Percentiles rank a stretch among this genome's conserved stretches.
Evolutionary conservation across 208 protist species (phyloP).

Genomic region (Crithidia mellificae): DNA sequence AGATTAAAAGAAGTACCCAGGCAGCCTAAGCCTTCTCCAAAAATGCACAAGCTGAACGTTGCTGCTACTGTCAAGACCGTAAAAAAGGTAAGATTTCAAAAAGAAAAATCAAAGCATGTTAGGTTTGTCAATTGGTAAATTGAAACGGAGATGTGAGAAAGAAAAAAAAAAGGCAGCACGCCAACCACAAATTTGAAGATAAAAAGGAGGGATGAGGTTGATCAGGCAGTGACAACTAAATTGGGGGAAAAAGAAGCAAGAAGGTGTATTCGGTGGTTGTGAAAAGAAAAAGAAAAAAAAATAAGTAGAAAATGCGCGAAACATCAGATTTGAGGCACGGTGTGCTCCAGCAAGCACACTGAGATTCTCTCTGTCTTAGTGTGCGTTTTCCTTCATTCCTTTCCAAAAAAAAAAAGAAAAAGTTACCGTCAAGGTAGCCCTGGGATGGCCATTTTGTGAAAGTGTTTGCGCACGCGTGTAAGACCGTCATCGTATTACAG

Average conservation of each 20-base stretch:
- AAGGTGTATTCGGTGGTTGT: background rate
- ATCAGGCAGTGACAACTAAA: background rate
- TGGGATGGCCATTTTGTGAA: no score
- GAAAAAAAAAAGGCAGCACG: background rate
- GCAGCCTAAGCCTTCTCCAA: no score
- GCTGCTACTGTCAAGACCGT: background rate
- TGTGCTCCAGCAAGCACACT: background rate
- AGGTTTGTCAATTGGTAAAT: background rate
- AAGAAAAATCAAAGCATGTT: background rate
- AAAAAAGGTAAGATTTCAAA: no score
- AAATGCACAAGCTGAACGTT: no score
- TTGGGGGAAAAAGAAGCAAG: background rate
- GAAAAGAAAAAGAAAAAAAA: background rate
- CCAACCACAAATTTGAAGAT: background rate
- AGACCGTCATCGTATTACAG: no score
- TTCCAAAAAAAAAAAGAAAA: no score
- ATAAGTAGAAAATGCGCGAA: background rate
- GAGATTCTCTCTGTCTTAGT: no score
- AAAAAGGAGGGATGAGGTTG: background rate
- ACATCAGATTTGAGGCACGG: background rate
- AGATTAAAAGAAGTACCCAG: no score
- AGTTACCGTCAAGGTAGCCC: no score
- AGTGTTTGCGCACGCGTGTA: no score
- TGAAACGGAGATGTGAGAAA: background rate
- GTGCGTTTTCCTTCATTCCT: no score